Conservation (phyloP, 345 rosid genomes). For the Hypericum androsaemum region DNA sequence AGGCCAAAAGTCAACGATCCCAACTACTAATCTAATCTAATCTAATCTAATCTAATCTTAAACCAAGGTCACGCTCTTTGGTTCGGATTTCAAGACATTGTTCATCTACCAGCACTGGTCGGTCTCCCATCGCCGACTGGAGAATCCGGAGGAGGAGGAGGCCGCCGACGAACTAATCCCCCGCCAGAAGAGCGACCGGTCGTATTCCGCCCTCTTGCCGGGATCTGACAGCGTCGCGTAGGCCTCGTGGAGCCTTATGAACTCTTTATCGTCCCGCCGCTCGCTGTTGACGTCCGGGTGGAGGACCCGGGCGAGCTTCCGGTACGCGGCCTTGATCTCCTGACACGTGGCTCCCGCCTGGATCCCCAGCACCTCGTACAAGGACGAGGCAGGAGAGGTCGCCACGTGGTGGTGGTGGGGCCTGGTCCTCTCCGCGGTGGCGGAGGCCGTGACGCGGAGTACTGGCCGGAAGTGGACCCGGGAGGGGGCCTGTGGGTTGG, state of each 20-base stretch:
- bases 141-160: not conserved
- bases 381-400: too few species aligned
- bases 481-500: too few species aligned
- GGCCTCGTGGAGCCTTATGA: slow-evolving; percentile 9
- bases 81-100: not conserved
- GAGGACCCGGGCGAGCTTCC: slow-evolving; percentile 11
- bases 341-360: slow-evolving; percentile 6
- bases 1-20: too few species aligned
- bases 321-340: slow-evolving; percentile 14
- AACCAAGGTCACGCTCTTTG: too few species aligned
- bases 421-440: too few species aligned
- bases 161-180: not conserved
- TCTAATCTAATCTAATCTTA: too few species aligned
- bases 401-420: too few species aligned
- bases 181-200: slow-evolving; percentile 3
- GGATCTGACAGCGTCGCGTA: slow-evolving; percentile 7
- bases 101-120: slow-evolving; percentile 14
- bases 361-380: slow-evolving; percentile 11
- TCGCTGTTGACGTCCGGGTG: slow-evolving; percentile 14
- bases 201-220: not conserved
- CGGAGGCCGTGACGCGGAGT: too few species aligned
- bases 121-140: slow-evolving; percentile 16
- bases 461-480: too few species aligned
- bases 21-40: too few species aligned
- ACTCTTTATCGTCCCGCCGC: not conserved